A percentile compares a stretch with the other conserved stretches of the same genome.
phyloP scores from a whole-genome alignment of 306 rosid species.

The Quercus mongolica region DNA sequence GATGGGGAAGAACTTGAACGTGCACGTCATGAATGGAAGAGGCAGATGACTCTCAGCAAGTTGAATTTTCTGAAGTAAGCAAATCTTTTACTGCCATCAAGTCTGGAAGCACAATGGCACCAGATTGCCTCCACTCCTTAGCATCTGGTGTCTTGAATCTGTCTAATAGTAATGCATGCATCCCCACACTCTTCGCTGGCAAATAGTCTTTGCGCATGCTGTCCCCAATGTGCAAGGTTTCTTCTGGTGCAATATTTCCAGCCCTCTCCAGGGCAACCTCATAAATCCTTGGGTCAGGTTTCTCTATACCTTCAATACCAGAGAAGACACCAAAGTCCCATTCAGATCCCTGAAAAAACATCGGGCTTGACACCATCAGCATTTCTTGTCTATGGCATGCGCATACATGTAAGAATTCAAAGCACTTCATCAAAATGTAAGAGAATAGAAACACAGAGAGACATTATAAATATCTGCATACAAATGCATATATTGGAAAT shows the following conservation, averaged over 20 bases:
- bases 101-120: constrained; percentile 75
- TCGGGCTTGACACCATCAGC: background rate
- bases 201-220: constrained; percentile 87
- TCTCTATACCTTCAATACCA: constrained; percentile 90
- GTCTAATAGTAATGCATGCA: constrained; percentile 81
- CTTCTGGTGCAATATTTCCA: constrained; percentile 63
- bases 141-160: constrained; percentile 91
- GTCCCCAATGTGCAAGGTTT: constrained; percentile 83
- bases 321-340: constrained; percentile 99
- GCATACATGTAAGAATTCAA: background rate
- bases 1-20: background rate
- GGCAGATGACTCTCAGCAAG: constrained; percentile 11
- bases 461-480: background rate
- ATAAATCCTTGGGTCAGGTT: constrained; percentile 76
- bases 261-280: constrained; percentile 81
- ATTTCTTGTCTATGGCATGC: background rate
- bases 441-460: background rate
- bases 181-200: constrained; percentile 87
- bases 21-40: background rate
- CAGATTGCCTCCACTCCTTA: constrained; percentile 70
- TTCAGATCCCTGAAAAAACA: constrained; percentile 73
- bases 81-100: constrained; percentile 55
- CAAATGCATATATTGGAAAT: background rate
- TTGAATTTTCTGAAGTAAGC: constrained; percentile 54
- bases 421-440: background rate